These are phyloP conservation scores for Calonectria naviculata DNA, from an alignment of 2,329 filamentous ascomycete species.

Conservation along the genomic window DNA sequence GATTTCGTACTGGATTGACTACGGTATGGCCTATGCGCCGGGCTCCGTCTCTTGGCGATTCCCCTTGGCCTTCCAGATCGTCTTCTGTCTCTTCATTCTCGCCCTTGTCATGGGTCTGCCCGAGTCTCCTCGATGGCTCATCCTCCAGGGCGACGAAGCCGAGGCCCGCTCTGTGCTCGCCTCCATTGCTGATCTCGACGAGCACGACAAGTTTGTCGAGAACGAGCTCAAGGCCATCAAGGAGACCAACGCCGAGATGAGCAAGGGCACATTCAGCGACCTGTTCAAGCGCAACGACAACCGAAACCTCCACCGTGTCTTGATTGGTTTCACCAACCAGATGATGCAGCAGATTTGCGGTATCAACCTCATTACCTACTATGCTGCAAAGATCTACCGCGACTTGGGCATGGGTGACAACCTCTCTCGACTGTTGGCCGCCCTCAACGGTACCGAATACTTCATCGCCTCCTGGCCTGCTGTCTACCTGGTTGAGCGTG, in stretches of 20 bases:
- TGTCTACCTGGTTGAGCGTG: conserved; percentile 72
- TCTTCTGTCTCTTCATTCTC: conserved; percentile 70
- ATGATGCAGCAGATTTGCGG: conserved; percentile 72
- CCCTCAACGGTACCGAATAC: conserved; percentile 57
- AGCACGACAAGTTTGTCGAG: conserved; percentile 67
- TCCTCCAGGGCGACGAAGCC: conserved; percentile 57
- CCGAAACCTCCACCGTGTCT: conserved; percentile 67
- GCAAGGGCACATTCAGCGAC: conserved; percentile 68
- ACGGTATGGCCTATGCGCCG: conserved; percentile 64
- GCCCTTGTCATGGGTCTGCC: conserved; percentile 62
- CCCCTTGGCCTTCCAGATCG: conserved; percentile 65
- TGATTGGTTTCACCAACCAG: conserved; percentile 71
- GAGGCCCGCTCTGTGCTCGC: conserved; percentile 60
- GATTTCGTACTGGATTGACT: conserved; percentile 70
- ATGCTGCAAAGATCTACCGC: conserved; percentile 68
- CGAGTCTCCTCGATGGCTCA: conserved; percentile 63
- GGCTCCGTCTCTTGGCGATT: conserved; percentile 64
- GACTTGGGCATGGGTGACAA: conserved; percentile 64
- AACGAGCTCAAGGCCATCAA: conserved; percentile 70
- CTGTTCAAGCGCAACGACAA: conserved; percentile 69
- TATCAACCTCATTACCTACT: conserved; percentile 73
- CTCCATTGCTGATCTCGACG: conserved; percentile 65
- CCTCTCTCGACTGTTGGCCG: conserved; percentile 67
- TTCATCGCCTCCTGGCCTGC: conserved; percentile 73
- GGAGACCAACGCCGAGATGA: conserved; percentile 75